These are phyloP conservation scores for Neurospora sp. DNA, from an alignment of 495 filamentous ascomycete genomes.

Conservation along the genomic window DNA sequence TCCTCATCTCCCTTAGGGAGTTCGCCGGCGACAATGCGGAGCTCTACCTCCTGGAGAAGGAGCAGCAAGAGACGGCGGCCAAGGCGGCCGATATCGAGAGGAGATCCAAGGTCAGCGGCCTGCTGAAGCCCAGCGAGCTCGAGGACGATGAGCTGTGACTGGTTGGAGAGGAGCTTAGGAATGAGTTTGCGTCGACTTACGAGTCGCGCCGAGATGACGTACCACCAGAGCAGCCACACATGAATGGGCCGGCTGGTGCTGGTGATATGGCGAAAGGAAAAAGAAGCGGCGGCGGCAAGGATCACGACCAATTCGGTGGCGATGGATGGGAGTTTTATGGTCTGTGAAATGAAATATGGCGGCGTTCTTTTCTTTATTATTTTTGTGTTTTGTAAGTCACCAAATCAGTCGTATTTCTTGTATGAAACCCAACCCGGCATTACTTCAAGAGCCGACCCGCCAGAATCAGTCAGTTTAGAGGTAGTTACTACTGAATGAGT, in stretches of 20 bases:
- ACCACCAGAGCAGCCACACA: background rate
- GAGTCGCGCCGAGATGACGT: constrained; percentile 7
- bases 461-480: background rate
- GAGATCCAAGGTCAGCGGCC: constrained; percentile 81
- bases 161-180: constrained; percentile 47
- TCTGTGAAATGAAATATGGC: constrained; percentile 23
- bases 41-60: constrained; percentile 89
- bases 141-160: constrained; percentile 96
- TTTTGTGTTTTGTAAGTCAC: background rate
- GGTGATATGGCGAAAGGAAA: background rate
- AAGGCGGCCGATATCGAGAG: constrained; percentile 74
- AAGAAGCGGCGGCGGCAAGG: constrained; percentile 4
- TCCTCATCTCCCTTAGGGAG: constrained; percentile 93
- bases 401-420: background rate
- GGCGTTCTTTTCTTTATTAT: constrained; percentile 3
- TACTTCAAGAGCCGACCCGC: background rate
- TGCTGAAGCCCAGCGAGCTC: constrained; percentile 87
- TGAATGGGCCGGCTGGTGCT: background rate
- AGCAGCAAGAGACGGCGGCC: constrained; percentile 69
- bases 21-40: constrained; percentile 89
- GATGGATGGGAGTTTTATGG: constrained; percentile 47
- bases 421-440: background rate
- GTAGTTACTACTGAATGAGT: background rate
- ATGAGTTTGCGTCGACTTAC: constrained; percentile 40
- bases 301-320: constrained; percentile 3